A percentile compares a stretch with the other conserved stretches of the same genome.
Conservation (phyloP, 2,329 filamentous ascomycete species). For the Hirsutella minnesotensis region DNA sequence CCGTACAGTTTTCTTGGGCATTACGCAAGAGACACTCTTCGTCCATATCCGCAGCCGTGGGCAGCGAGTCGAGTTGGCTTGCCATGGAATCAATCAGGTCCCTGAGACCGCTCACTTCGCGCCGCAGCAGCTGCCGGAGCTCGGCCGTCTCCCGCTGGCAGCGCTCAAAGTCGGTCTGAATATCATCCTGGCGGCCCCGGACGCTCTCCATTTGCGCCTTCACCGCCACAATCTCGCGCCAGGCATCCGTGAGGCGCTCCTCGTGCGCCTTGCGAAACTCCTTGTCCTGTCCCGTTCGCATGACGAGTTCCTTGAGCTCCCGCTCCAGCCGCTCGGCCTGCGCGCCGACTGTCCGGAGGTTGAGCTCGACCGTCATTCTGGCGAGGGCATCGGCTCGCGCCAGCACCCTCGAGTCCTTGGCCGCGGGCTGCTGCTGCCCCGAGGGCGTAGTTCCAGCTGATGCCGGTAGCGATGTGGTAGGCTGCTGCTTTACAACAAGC, state of each 20-base stretch:
- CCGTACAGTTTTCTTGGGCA: background rate
- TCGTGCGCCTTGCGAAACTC: constrained; percentile 18
- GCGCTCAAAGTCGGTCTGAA: constrained; percentile 8
- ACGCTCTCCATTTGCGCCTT: constrained; percentile 13
- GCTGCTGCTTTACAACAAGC: no score
- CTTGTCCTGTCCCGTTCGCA: constrained; percentile 14
- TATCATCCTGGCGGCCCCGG: constrained; percentile 3
- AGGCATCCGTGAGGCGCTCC: constrained; percentile 14
- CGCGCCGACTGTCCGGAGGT: constrained; percentile 15
- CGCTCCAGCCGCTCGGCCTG: constrained; percentile 18
- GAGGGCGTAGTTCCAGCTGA: no score
- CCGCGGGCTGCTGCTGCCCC: background rate
- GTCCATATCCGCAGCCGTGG: constrained; percentile 6
- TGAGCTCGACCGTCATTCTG: constrained; percentile 24
- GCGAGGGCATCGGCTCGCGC: constrained; percentile 21
- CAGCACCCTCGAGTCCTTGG: constrained; percentile 1
- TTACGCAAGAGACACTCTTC: background rate
- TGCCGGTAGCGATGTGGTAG: no score
- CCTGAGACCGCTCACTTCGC: constrained; percentile 14
- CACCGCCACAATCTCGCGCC: constrained; percentile 19
- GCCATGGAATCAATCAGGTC: constrained; percentile 10
- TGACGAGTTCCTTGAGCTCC: constrained; percentile 15
- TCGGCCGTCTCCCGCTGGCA: constrained; percentile 10
- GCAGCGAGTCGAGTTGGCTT: constrained; percentile 11
- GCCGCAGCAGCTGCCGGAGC: constrained; percentile 7